These are phyloP conservation scores for Nakaseomyces delphensis DNA, from an alignment of 1,139 yeast species.

Conservation along the genomic window DNA sequence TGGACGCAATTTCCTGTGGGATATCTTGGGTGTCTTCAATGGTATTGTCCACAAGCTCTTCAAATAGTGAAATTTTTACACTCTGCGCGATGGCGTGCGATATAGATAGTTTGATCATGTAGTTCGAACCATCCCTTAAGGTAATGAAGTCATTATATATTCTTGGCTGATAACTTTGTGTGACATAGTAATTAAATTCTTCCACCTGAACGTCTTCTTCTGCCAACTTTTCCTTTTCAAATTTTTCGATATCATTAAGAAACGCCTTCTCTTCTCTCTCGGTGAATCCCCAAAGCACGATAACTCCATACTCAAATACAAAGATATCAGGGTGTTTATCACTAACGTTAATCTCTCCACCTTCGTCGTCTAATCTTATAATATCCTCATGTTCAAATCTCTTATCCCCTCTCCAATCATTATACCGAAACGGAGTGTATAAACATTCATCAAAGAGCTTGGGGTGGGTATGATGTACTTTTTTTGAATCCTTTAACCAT, in stretches of 20 bases:
- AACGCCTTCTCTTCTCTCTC: slow-evolving; percentile 76
- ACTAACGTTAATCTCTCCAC: slow-evolving; percentile 84
- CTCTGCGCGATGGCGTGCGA: slow-evolving; percentile 91
- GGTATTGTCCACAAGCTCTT: slow-evolving; percentile 90
- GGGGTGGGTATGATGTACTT: slow-evolving; percentile 70
- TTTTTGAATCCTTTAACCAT: slow-evolving; percentile 74
- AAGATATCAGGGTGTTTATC: slow-evolving; percentile 68
- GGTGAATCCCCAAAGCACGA: slow-evolving; percentile 92
- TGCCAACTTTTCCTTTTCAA: slow-evolving; percentile 84
- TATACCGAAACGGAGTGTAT: slow-evolving; percentile 79
- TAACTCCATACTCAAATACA: slow-evolving; percentile 89
- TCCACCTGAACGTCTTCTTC: slow-evolving; percentile 88
- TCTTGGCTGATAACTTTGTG: slow-evolving; percentile 88
- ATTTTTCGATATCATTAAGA: slow-evolving; percentile 70
- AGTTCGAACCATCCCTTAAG: slow-evolving; percentile 79
- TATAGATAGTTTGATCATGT: slow-evolving; percentile 79
- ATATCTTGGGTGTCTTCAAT: slow-evolving; percentile 95
- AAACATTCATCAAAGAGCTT: slow-evolving; percentile 88
- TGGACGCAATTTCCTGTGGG: slow-evolving; percentile 88
- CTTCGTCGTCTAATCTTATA: slow-evolving; percentile 79
- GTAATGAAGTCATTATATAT: slow-evolving; percentile 93
- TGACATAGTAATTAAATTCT: slow-evolving; percentile 88
- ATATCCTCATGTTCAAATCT: slow-evolving; percentile 39
- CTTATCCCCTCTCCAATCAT: slow-evolving; percentile 59
- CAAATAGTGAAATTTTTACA: slow-evolving; percentile 87